Conservation (phyloP, 2,329 filamentous ascomycete genomes). For the Aspergillus uvarum region DNA sequence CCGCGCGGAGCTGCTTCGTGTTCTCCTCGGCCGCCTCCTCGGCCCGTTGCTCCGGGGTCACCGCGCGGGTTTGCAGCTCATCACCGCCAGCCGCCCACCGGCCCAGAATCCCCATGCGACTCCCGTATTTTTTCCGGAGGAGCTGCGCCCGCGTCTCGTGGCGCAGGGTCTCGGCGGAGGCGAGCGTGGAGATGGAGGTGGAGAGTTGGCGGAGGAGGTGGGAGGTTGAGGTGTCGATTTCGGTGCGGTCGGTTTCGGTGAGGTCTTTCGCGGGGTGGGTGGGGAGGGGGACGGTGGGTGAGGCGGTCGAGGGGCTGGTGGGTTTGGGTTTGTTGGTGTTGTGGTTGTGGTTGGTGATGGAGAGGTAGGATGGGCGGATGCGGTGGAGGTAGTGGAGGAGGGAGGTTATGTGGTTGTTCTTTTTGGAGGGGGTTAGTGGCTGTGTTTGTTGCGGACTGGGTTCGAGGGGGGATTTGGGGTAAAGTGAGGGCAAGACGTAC, state of each 20-base stretch:
- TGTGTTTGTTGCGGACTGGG: not conserved
- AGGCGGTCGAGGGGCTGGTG: constrained; percentile 28
- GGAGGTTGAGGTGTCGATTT: constrained; percentile 85
- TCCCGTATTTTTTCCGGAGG: constrained; percentile 68
- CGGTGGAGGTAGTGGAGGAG: constrained; percentile 76
- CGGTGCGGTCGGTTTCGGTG: constrained; percentile 78
- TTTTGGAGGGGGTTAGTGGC: constrained; percentile 51
- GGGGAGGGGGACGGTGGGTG: constrained; percentile 22
- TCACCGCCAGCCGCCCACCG: constrained; percentile 62
- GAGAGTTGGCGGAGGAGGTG: constrained; percentile 82
- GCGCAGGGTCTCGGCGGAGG: constrained; percentile 78
- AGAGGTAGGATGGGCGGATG: constrained; percentile 88
- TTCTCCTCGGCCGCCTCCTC: constrained; percentile 71
- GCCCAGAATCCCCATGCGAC: constrained; percentile 27
- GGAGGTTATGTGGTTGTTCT: constrained; percentile 83
- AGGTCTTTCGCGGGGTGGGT: constrained; percentile 53
- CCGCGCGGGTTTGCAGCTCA: constrained; percentile 41
- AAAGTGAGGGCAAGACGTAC: constrained; percentile 46
- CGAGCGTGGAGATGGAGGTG: constrained; percentile 72
- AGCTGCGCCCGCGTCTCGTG: constrained; percentile 72
- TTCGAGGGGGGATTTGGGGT: not conserved
- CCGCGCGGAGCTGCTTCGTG: constrained; percentile 71
- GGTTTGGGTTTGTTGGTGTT: constrained; percentile 59
- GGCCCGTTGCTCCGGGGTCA: constrained; percentile 65
- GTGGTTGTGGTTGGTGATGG: constrained; percentile 51